Percentiles rank a stretch among this genome's conserved stretches.
These are phyloP conservation scores for Leccinum angustisporum DNA, from an alignment of 1,284 basidiomycete genomes.

Conservation along the genomic window DNA sequence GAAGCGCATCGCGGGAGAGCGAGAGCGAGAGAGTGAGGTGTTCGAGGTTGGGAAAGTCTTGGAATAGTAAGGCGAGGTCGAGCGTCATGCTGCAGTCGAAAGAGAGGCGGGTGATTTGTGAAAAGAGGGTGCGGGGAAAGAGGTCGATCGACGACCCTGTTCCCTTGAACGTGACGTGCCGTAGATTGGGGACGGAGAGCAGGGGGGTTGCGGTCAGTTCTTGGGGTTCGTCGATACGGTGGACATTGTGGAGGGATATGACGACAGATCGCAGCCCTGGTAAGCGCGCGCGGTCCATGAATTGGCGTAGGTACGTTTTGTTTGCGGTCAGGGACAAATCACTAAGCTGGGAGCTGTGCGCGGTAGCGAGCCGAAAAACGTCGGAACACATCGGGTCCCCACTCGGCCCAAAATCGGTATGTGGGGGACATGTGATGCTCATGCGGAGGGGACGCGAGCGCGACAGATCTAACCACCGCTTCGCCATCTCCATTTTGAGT, in stretches of 20 bases:
- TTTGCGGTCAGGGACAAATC: constrained; percentile 22
- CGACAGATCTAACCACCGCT: constrained; percentile 23
- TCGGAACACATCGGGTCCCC: constrained; percentile 13
- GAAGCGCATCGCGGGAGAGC: constrained; percentile 8
- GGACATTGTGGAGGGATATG: constrained; percentile 17
- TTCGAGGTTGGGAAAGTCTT: constrained; percentile 18
- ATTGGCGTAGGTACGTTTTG: constrained; percentile 19
- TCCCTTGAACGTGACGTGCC: constrained; percentile 19
- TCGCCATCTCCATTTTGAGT: constrained; percentile 27
- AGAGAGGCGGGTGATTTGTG: constrained; percentile 27
- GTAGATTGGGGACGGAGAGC: constrained; percentile 20
- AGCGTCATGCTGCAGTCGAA: constrained; percentile 21
- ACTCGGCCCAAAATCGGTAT: constrained; percentile 21
- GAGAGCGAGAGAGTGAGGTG: constrained; percentile 20
- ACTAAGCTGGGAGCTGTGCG: constrained; percentile 23
- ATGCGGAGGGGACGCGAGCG: constrained; percentile 25
- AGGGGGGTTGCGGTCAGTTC: not conserved
- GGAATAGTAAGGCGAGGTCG: constrained; percentile 21
- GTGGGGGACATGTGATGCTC: constrained; percentile 22
- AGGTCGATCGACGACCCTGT: constrained; percentile 11
- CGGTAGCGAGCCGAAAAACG: constrained; percentile 22
- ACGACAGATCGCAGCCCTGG: constrained; percentile 18
- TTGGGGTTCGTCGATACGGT: constrained; percentile 7
- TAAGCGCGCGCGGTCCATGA: constrained; percentile 18
- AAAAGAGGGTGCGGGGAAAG: constrained; percentile 19